Base-by-base conservation (phyloP, 352 stramenopile genomes). In the Ophiocytium majus region DNA sequence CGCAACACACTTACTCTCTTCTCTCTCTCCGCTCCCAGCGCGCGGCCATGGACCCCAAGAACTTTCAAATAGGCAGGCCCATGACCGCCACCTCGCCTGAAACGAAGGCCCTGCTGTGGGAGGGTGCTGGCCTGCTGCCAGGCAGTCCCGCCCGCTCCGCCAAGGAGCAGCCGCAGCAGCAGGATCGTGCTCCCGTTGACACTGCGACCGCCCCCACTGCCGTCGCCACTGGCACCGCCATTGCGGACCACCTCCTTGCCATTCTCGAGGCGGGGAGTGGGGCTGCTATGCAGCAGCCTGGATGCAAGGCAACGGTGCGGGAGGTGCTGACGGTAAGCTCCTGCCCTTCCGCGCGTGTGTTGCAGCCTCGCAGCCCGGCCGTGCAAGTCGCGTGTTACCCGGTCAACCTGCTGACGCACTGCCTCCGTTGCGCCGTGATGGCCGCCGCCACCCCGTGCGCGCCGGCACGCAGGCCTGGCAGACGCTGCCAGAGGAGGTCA, bases 401-500 rank as follows among this genome's bases (percentile, higher is more conserved):
- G 5, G 43, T 14, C 5, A 57, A 57, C 43, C 43, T 14, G 43
- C 43, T 14, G 5, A 57, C 43, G 43, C 43, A 5, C 5, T 57
- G 43, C 43, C 14, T 57, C 43, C 43, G 43, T 14, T 14, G 14
- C 14, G 43, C 43, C 43, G 5, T 57, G 5, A 57, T 57, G 43
- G 43, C 14, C 14, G 43, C 43, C 14, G 43, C 43, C 43, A 57
- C 43, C 43, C 43, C 14, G 43, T 57, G 43, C 43, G 5, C 43
- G 43, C 43, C 14, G 43, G n/a, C n/a, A n/a, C 10, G 19, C 28
- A 81, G 75, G n/a, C 28, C 0, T 86, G 83, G 83, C 82, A 81
- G 19, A 49, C 80, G 35, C 76, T 86, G 57, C 83, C 83, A 34
- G 63, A 80, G 64, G 76, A 83, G n/a, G 80, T 79, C 0, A 86